Conservation (phyloP, 1,284 basidiomycete species). For the Porodaedalea pini region DNA sequence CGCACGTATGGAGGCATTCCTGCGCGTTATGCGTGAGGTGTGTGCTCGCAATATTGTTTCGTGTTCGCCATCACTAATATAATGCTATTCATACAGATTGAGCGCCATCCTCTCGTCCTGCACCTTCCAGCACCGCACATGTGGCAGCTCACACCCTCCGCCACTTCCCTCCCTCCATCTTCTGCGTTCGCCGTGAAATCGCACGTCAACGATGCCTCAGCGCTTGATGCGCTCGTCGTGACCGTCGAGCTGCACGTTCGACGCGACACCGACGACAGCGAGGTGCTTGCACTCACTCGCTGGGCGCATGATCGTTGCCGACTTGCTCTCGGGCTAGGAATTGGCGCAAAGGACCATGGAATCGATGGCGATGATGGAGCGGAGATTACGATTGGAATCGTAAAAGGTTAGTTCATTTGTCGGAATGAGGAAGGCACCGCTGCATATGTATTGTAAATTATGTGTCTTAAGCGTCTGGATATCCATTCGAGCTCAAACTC, state of each 20-base stretch:
- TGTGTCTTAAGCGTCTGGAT: too few relatives aligned
- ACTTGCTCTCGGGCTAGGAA: conserved; percentile 33
- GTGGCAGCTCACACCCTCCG: conserved; percentile 72
- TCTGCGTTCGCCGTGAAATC: conserved; percentile 20
- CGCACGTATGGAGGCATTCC: conserved; percentile 74
- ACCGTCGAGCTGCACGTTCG: conserved; percentile 78
- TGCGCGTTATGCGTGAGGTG: conserved; percentile 77
- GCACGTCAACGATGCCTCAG: conserved; percentile 23
- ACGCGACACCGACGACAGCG: conserved; percentile 64
- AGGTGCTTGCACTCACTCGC: conserved; percentile 65
- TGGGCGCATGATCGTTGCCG: conserved; percentile 70
- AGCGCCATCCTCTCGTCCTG: conserved; percentile 72
- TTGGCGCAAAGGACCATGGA: conserved; percentile 29
- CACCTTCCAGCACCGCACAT: conserved; percentile 80
- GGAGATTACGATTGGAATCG: conserved; percentile 49
- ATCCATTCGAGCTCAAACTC: too few relatives aligned
- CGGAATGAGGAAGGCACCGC: neutral
- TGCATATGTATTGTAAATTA: conserved; percentile 2
- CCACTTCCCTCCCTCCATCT: neutral
- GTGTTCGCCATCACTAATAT: conserved; percentile 1
- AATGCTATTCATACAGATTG: conserved; percentile 60
- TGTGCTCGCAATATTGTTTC: conserved; percentile 26
- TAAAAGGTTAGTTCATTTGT: conserved; percentile 31
- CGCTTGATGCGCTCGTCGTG: conserved; percentile 60
- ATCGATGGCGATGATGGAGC: conserved; percentile 31